A percentile compares a stretch with the other conserved stretches of the same genome.
These are phyloP conservation scores for Blepharisma japonicum DNA, from an alignment of 73 alveolate genomes.

Conservation along the genomic window DNA sequence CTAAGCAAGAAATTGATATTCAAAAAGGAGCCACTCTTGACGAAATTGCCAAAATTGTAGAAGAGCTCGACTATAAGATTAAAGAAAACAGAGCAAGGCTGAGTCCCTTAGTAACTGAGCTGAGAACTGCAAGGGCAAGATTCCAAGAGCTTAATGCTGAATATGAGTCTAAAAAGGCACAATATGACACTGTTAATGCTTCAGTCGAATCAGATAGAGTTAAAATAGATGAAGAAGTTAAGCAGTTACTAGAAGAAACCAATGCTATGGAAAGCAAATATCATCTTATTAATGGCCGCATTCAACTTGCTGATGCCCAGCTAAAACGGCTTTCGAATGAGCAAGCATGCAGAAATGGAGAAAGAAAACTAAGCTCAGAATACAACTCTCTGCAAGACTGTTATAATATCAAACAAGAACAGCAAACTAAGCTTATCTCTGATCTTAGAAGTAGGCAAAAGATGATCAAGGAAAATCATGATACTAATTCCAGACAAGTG, in stretches of 20 bases:
- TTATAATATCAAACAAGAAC: conserved; percentile 73
- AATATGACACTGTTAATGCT: conserved; percentile 66
- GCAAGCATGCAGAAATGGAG: conserved; percentile 68
- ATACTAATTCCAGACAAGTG: conserved; percentile 73
- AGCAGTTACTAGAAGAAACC: conserved; percentile 61
- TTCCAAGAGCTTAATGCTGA: conserved; percentile 66
- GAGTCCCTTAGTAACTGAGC: conserved; percentile 55
- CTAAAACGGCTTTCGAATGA: conserved; percentile 74
- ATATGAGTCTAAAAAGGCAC: conserved; percentile 74
- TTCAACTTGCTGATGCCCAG: conserved; percentile 72
- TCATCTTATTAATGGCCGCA: conserved; percentile 68
- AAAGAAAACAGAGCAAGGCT: conserved; percentile 76
- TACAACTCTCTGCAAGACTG: conserved; percentile 72
- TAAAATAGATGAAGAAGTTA: conserved; percentile 65
- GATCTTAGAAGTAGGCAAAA: conserved; percentile 78
- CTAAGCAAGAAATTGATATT: conserved; percentile 44
- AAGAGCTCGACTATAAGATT: conserved; percentile 59
- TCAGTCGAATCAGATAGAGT: conserved; percentile 70
- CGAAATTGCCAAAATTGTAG: conserved; percentile 55
- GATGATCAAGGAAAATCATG: conserved; percentile 77
- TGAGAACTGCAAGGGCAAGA: conserved; percentile 42
- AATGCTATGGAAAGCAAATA: conserved; percentile 75
- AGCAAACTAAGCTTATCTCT: conserved; percentile 69
- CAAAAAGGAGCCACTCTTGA: conserved; percentile 56
- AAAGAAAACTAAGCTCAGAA: conserved; percentile 70